Evolutionary conservation across 371 early-diverging fungal genomes (phyloP).

Genomic region (Apophysomyces trapeziformis): DNA sequence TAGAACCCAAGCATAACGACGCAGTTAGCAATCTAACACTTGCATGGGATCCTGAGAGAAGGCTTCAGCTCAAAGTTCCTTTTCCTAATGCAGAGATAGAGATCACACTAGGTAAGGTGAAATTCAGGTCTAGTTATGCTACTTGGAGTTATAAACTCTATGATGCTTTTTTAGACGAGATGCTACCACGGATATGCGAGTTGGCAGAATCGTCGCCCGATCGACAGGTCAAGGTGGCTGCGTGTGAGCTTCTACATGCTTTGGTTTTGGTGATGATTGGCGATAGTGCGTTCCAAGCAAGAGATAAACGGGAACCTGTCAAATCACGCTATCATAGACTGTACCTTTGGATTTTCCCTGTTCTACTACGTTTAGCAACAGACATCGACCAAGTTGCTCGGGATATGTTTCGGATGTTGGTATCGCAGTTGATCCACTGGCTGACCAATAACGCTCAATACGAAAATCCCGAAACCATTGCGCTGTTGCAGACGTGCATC

Average conservation of each 20-base stretch:
- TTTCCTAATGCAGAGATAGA: conserved; percentile 68
- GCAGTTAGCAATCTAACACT: conserved; percentile 31
- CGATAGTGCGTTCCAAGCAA: conserved; percentile 61
- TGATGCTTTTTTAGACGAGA: conserved; percentile 55
- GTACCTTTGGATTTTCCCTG: conserved; percentile 71
- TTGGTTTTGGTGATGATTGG: conserved; percentile 76
- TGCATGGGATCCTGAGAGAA: conserved; percentile 64
- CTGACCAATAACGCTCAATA: conserved; percentile 73
- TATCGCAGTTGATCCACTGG: conserved; percentile 80
- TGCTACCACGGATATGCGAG: conserved; percentile 76
- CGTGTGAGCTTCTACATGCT: conserved; percentile 80
- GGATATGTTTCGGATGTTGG: conserved; percentile 65
- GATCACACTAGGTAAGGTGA: conserved; percentile 64
- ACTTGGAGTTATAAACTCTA: background rate
- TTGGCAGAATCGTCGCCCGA: conserved; percentile 78
- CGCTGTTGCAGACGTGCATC: conserved; percentile 69
- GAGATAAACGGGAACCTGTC: conserved; percentile 36
- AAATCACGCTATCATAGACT: conserved; percentile 66
- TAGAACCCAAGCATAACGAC: background rate
- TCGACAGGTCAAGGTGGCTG: conserved; percentile 75
- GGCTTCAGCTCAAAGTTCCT: conserved; percentile 64
- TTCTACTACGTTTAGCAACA: conserved; percentile 69
- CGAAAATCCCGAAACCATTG: conserved; percentile 79
- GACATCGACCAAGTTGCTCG: conserved; percentile 75
- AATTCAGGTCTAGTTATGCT: background rate